Percentiles rank a stretch among this genome's conserved stretches.
These are phyloP conservation scores for Pichia scutulata DNA, from an alignment of 805 yeast genomes.

Conservation along the genomic window DNA sequence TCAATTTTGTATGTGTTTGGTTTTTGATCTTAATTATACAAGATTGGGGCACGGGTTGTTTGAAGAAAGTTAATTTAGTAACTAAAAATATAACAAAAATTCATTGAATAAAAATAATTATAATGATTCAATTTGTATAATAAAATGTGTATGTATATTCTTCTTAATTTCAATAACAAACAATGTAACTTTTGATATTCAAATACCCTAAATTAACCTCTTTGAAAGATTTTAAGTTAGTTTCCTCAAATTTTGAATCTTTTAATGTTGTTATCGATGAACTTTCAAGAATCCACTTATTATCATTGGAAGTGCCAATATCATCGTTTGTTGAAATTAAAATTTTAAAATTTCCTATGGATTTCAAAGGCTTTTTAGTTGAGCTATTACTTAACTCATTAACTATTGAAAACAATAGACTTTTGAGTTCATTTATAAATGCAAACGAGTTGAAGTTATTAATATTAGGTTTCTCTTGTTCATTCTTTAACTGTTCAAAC, in stretches of 20 bases:
- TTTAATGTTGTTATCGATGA: neutral
- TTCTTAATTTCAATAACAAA: slow-evolving; percentile 3
- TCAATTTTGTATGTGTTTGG: slow-evolving; percentile 58
- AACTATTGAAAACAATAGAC: slow-evolving; percentile 20
- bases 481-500: slow-evolving; percentile 15
- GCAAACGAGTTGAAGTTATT: slow-evolving; percentile 1
- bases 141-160: neutral
- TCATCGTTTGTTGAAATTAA: slow-evolving; percentile 17
- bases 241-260: slow-evolving; percentile 8
- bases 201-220: slow-evolving; percentile 22
- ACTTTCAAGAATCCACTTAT: slow-evolving; percentile 22
- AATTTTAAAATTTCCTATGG: slow-evolving; percentile 16
- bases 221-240: slow-evolving; percentile 15
- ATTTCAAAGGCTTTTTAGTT: neutral
- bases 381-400: slow-evolving; percentile 8
- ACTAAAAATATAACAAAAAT: slow-evolving; percentile 5
- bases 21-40: slow-evolving; percentile 25
- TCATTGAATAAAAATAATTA: neutral
- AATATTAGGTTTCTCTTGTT: neutral
- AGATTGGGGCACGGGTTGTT: slow-evolving; percentile 17
- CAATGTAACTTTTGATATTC: slow-evolving; percentile 21
- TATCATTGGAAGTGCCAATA: slow-evolving; percentile 8
- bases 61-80: neutral
- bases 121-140: neutral
- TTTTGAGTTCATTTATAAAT: slow-evolving; percentile 21